A percentile compares a stretch with the other conserved stretches of the same genome.
Conservation (phyloP, 352 stramenopile genomes). For the Globisporangium megalacanthum region DNA sequence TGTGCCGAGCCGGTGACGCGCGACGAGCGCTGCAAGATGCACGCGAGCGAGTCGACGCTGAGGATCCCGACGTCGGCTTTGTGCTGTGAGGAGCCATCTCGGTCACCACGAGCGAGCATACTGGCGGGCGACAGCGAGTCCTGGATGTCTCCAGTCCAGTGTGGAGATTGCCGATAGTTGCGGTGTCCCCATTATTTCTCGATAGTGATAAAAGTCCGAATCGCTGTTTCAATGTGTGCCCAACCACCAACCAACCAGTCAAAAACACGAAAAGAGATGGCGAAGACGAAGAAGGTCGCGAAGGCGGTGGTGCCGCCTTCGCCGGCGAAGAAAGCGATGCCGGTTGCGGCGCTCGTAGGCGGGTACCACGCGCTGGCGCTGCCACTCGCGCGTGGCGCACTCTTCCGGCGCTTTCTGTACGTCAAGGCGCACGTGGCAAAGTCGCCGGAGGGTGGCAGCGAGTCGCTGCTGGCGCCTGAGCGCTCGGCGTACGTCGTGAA, state of each 20-base stretch:
- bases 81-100: too few relatives aligned
- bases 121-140: too few relatives aligned
- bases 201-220: too few relatives aligned
- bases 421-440: conserved; percentile 66
- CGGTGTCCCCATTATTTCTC: too few relatives aligned
- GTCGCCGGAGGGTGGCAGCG: conserved; percentile 23
- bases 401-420: conserved; percentile 67
- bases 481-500: conserved; percentile 78
- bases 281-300: background rate
- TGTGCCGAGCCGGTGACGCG: background rate
- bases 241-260: too few relatives aligned
- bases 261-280: too few relatives aligned
- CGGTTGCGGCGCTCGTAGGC: conserved; percentile 22
- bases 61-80: conserved; percentile 14
- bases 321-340: background rate
- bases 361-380: conserved; percentile 77
- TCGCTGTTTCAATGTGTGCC: too few relatives aligned
- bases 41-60: conserved; percentile 22
- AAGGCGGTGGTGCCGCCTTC: background rate
- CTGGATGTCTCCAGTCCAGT: too few relatives aligned
- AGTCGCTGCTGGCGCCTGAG: conserved; percentile 47
- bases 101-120: too few relatives aligned
- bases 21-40: conserved; percentile 6
- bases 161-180: too few relatives aligned
- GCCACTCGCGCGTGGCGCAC: conserved; percentile 43